Evolutionary conservation across 208 protist species (phyloP).

Genomic region (Leptomonas seymouri): DNA sequence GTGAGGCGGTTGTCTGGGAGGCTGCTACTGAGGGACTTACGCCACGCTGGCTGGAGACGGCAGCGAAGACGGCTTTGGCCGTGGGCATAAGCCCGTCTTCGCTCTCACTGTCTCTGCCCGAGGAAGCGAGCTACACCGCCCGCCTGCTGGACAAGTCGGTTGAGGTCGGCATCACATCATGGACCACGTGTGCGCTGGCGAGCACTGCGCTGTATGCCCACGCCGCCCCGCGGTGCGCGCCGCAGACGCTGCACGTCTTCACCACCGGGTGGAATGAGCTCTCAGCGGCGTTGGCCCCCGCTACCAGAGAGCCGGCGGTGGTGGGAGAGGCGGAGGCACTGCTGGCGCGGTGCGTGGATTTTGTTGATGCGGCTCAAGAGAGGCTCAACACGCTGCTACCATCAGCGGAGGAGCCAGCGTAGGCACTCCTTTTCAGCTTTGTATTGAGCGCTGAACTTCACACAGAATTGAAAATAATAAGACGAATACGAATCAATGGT

Average conservation of each 20-base stretch:
- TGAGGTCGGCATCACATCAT: conserved; percentile 44
- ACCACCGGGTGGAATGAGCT: conserved; percentile 47
- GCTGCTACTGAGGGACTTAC: conserved; percentile 56
- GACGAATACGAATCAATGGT: no score
- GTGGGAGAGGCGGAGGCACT: conserved; percentile 23
- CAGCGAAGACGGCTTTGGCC: conserved; percentile 65
- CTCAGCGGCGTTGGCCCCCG: background rate
- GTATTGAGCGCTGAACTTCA: background rate
- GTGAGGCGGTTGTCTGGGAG: conserved; percentile 61
- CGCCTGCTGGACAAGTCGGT: conserved; percentile 51
- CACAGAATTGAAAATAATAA: no score
- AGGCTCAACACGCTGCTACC: conserved; percentile 1
- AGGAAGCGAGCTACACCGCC: conserved; percentile 22
- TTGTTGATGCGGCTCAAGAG: conserved; percentile 29
- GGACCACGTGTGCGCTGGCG: conserved; percentile 43
- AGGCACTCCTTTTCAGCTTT: background rate
- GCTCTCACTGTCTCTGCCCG: conserved; percentile 55
- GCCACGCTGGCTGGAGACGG: conserved; percentile 83
- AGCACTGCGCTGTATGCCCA: conserved; percentile 34
- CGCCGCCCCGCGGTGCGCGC: conserved; percentile 28
- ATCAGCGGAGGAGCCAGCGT: background rate
- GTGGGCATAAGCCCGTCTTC: conserved; percentile 51
- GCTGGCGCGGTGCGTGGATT: conserved; percentile 34
- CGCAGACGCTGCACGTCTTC: conserved; percentile 40
- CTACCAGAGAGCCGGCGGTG: background rate